Evolutionary conservation across 2,329 filamentous ascomycete species (phyloP).

Genomic region (Colletotrichum echinochloae): DNA sequence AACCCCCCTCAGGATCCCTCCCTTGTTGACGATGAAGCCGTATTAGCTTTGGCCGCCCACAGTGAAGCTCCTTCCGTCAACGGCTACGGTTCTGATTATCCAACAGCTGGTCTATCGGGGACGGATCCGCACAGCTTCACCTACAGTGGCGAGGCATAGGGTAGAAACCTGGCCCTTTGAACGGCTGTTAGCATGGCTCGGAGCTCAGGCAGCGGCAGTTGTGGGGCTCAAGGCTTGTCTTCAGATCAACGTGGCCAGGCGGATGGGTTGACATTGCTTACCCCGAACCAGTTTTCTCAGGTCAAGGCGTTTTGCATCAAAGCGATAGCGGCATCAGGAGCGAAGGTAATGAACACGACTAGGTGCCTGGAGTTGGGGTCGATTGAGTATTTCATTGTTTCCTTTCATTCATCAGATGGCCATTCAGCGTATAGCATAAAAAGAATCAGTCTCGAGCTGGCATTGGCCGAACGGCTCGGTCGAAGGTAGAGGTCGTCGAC

Average conservation of each 20-base stretch:
- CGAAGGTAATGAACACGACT: conserved; percentile 33
- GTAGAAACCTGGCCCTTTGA: not conserved
- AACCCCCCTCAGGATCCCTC: conserved; percentile 49
- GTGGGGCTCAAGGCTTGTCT: conserved; percentile 42
- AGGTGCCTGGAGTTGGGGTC: conserved; percentile 28
- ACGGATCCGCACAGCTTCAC: conserved; percentile 49
- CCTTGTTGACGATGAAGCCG: conserved; percentile 62
- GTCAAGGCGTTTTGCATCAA: conserved; percentile 36
- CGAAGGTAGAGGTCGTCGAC: not conserved
- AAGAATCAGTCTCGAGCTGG: not conserved
- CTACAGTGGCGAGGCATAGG: conserved; percentile 55
- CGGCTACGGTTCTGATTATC: conserved; percentile 59
- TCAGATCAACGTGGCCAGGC: conserved; percentile 28
- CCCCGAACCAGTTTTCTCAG: conserved; percentile 11
- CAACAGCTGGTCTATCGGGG: conserved; percentile 31
- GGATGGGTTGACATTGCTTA: not conserved
- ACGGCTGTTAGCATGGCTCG: not conserved
- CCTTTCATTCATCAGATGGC: conserved; percentile 2
- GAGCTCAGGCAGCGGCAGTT: not conserved
- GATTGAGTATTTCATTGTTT: not conserved
- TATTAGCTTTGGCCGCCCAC: conserved; percentile 61
- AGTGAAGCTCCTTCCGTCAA: conserved; percentile 53
- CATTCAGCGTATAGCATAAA: conserved; percentile 6
- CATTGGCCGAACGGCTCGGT: not conserved
- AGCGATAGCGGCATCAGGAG: conserved; percentile 33